Conservation (phyloP, 2,329 filamentous ascomycete species). For the Epichloe gansuensis region DNA sequence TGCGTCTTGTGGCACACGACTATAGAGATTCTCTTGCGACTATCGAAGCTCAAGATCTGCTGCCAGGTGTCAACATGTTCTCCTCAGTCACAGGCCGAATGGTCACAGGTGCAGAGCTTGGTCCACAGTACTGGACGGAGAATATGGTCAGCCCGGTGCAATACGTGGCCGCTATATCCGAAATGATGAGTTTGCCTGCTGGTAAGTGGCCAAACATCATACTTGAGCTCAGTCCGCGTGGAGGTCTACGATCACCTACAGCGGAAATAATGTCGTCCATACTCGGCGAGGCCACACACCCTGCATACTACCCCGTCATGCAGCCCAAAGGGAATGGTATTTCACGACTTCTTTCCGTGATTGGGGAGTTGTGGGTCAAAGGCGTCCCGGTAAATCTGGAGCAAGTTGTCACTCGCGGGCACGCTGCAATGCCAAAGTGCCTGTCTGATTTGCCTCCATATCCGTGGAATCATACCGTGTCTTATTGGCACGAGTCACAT, state of each 20-base stretch:
- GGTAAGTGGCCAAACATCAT: constrained; percentile 22
- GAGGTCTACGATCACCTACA: constrained; percentile 24
- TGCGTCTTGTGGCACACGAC: constrained; percentile 25
- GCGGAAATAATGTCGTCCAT: constrained; percentile 20
- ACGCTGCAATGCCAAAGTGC: constrained; percentile 16
- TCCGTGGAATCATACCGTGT: constrained; percentile 40
- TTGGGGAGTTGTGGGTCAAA: constrained; percentile 26
- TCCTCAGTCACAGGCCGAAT: constrained; percentile 26
- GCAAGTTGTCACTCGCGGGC: constrained; percentile 14
- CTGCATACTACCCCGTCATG: constrained; percentile 18
- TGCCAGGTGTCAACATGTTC: constrained; percentile 22
- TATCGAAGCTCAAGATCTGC: constrained; percentile 10
- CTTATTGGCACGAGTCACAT: constrained; percentile 42
- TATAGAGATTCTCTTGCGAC: constrained; percentile 20
- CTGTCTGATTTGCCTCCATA: constrained; percentile 38
- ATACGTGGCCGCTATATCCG: constrained; percentile 27
- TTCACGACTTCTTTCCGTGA: constrained; percentile 16
- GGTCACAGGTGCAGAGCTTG: constrained; percentile 16
- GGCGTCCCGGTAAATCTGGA: constrained; percentile 22
- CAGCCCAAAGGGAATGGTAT: constrained; percentile 14
- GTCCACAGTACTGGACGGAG: constrained; percentile 30
- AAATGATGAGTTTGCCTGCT: constrained; percentile 18
- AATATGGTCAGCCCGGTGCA: constrained; percentile 34
- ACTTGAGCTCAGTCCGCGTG: constrained; percentile 30
- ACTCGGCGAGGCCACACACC: not conserved